Evolutionary conservation across 2,329 filamentous ascomycete genomes (phyloP).

Genomic region (Exophiala sp.): DNA sequence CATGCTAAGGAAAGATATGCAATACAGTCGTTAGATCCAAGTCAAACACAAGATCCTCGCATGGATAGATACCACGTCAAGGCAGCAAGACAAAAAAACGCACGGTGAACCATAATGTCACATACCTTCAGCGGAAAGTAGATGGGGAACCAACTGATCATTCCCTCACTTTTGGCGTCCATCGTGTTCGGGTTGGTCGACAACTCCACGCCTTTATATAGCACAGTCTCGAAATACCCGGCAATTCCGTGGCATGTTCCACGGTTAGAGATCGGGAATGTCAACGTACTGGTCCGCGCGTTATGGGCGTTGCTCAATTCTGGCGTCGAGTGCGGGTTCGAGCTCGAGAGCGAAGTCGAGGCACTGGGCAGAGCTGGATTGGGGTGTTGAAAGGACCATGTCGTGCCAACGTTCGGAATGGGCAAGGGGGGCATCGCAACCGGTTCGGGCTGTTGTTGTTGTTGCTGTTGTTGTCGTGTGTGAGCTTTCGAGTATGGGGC

Average conservation of each 20-base stretch:
- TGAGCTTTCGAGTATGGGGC: conserved; percentile 16
- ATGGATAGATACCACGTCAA: too few relatives aligned
- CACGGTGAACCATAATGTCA: not conserved
- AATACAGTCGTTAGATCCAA: too few relatives aligned
- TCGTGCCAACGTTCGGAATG: conserved; percentile 38
- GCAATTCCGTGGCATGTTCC: conserved; percentile 86
- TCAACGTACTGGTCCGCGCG: conserved; percentile 67
- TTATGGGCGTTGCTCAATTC: conserved; percentile 71
- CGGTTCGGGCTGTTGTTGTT: conserved; percentile 8
- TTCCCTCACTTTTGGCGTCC: conserved; percentile 85
- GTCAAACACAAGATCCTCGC: too few relatives aligned
- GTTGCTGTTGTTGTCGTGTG: conserved; percentile 21
- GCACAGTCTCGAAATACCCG: conserved; percentile 94
- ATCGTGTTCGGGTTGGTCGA: conserved; percentile 91
- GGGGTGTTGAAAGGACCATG: conserved; percentile 41
- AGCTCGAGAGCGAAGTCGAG: conserved; percentile 29
- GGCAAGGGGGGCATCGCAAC: conserved; percentile 6
- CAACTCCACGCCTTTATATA: conserved; percentile 60
- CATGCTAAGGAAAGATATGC: too few relatives aligned
- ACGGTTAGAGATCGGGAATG: conserved; percentile 69
- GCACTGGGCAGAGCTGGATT: conserved; percentile 24
- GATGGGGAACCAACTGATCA: conserved; percentile 99
- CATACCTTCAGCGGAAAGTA: conserved; percentile 88
- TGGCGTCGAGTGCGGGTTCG: conserved; percentile 39
- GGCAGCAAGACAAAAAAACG: not conserved